A percentile compares a stretch with the other conserved stretches of the same genome.
phyloP scores from a whole-genome alignment of 495 filamentous ascomycete genomes.

The Tuber brumale region DNA sequence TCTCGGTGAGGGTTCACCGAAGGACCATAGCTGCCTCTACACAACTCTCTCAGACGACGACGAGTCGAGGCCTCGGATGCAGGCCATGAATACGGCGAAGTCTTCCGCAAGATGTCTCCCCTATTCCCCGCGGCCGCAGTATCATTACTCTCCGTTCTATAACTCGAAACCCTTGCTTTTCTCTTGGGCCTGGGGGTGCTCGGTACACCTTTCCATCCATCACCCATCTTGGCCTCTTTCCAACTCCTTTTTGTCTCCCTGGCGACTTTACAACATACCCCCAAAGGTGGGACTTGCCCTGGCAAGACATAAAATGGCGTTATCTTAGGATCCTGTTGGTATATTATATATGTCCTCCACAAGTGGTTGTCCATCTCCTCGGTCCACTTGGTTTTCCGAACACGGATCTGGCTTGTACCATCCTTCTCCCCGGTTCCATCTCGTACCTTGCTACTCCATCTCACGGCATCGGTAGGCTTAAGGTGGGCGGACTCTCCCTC shows the following conservation, averaged over 20 bases:
- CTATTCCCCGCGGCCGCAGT: slow-evolving; percentile 23
- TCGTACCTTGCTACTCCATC: neutral
- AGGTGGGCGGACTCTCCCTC: neutral
- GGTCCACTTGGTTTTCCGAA: slow-evolving; percentile 57
- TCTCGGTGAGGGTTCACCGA: slow-evolving; percentile 52
- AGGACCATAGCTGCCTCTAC: slow-evolving; percentile 71
- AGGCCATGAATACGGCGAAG: slow-evolving; percentile 57
- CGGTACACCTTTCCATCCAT: slow-evolving; percentile 28
- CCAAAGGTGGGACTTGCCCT: slow-evolving; percentile 76
- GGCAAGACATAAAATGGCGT: slow-evolving; percentile 90
- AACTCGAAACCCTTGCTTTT: slow-evolving; percentile 22
- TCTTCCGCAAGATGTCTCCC: slow-evolving; percentile 38
- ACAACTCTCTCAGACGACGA: slow-evolving; percentile 71
- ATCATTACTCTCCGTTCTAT: slow-evolving; percentile 25
- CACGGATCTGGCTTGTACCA: slow-evolving; percentile 12
- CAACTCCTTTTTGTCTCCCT: slow-evolving; percentile 78
- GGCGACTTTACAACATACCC: slow-evolving; percentile 82
- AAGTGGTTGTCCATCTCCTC: slow-evolving; percentile 86
- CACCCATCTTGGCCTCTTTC: slow-evolving; percentile 53
- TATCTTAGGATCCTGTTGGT: slow-evolving; percentile 83
- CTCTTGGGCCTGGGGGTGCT: slow-evolving; percentile 24
- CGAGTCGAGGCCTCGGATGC: slow-evolving; percentile 75
- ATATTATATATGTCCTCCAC: slow-evolving; percentile 83
- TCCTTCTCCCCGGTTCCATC: slow-evolving; percentile 5
- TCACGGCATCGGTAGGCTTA: neutral